Percentiles rank a stretch among this genome's conserved stretches.
These are phyloP conservation scores for Nannochloris sp. DNA, from an alignment of 139 green algal species.

Conservation along the genomic window DNA sequence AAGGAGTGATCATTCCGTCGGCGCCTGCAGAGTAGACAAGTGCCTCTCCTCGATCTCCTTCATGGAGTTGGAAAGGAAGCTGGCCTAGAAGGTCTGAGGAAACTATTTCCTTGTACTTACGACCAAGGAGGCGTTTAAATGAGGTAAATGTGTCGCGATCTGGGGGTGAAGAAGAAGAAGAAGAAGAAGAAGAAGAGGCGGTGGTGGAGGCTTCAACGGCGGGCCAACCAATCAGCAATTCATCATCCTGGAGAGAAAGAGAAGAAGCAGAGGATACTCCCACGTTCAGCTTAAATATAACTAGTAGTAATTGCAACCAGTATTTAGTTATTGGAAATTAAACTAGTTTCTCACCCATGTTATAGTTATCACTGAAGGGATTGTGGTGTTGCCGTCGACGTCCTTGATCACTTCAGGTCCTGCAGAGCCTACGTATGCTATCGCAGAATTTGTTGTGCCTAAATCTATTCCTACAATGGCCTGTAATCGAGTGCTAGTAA, in stretches of 20 bases:
- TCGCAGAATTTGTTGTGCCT: conserved; percentile 57
- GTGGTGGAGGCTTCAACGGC: conserved; percentile 27
- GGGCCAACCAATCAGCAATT: conserved; percentile 35
- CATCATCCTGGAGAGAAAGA: conserved; percentile 15
- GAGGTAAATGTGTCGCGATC: conserved; percentile 53
- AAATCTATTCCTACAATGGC: conserved; percentile 63
- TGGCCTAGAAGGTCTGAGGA: background rate
- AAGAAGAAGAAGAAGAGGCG: too few species aligned
- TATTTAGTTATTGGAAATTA: background rate
- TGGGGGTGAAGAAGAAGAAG: too few species aligned
- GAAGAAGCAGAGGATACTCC: background rate
- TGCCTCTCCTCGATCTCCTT: conserved; percentile 21
- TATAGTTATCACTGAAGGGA: conserved; percentile 42
- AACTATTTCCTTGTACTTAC: conserved; percentile 15
- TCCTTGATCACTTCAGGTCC: conserved; percentile 18
- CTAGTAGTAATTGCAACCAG: too few species aligned
- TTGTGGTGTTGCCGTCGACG: conserved; percentile 2
- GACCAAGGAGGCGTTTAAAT: conserved; percentile 66
- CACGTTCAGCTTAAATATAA: too few species aligned
- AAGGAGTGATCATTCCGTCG: conserved; percentile 2
- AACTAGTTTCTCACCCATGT: conserved; percentile 4
- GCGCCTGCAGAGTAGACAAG: background rate
- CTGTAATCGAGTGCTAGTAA: too few species aligned
- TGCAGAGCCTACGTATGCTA: conserved; percentile 28
- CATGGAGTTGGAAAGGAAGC: conserved; percentile 23